Evolutionary conservation across 495 filamentous ascomycete species (phyloP), one percentile per base, ranked within the genome.

Genomic region (Penicillium desertorum): DNA sequence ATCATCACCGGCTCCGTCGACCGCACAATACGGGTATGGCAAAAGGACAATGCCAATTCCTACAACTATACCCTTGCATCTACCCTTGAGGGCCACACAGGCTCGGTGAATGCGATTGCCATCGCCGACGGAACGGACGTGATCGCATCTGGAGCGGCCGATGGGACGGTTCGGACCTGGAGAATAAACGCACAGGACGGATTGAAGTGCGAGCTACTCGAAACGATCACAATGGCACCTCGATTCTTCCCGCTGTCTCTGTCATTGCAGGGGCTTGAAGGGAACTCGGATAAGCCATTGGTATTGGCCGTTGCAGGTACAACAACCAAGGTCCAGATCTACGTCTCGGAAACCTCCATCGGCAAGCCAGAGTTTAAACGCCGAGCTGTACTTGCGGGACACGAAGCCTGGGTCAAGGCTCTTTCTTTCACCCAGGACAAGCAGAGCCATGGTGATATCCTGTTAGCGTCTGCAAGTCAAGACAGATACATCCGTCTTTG

Each of bases 401-500:
- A 99, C 60, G 95, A 98, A 75, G 91, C 90, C 48, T 99, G 94
- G 94, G 84, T 99, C 22, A 83, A 92, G 17, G 89, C 89, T 22
- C 77, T 98, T 10, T 83, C 86, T 32, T 94, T 98, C 59, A 82
- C 84, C 14, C 67, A 67, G 60, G 89, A 95, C 62, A 83, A 71
- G 39, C 65, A 70, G n/a, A 71, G 70, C 19, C 68, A 72, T 11
- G 71, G 80, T 43, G 91, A 96, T 70, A 67, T 98, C 16, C 71
- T 98, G 46, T 78, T 99, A 12, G 91, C 95, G 2, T 97, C 93
- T 23, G 92, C 92, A 7, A 96, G 92, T 66, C 94, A 99, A 72
- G 94, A 99, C 64, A 97, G 93, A 71, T 99, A 97, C 63, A 88
- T 98, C 68, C 87, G 94, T 41, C 79, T 99, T 22, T 99, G 94